Base-by-base conservation (phyloP, 768 basidiomycete genomes). In the Boletus pseudopeckii region DNA sequence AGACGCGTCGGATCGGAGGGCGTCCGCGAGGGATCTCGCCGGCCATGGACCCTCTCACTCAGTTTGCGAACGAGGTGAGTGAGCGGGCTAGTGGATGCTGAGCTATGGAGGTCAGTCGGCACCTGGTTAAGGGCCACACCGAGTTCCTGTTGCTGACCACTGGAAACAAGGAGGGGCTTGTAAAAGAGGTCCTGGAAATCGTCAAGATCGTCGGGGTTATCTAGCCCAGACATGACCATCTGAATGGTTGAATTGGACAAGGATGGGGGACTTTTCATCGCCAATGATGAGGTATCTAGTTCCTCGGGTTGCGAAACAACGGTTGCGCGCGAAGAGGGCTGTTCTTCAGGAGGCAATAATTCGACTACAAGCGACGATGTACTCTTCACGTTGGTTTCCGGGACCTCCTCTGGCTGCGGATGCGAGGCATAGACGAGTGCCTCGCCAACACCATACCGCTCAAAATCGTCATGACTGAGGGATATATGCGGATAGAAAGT, bases 111-210 rank as follows among this genome's bases (percentile, higher is more conserved):
- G 46, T 74, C 69, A 3, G 66, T 54, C 22, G 68, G 66, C 22
- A 74, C 58, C 56, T 52, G 66, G 37, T 37, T 61, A 53, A 40
- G 26, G 45, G 24, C n/a, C 41, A 34, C 17, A 18, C 18, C 32
- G 5, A 36, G 20, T 13, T 61, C 62, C 24, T 22, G 47, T 24
- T 38, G n/a, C 32, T 40, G 54, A 36, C 41, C 47, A 13, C 43
- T 30, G 7, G 40, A 42, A 17, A 39, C 0, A 22, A 50, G 26
- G 11, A 30, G 53, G 4, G 85, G 85, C 39, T 73, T 75, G 65
- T 86, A 90, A 69, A 90, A 90, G 8, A 91, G 73, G 61, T 90
- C 85, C 36, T 80, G 81, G 73, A 86, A 90, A 11, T 80, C 76
- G n/a, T 88, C 85, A 7, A 90, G 74, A 57, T 90, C 86, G 52